These are phyloP conservation scores for Termitomyces sp. DNA, from an alignment of 768 basidiomycete genomes.

Conservation along the genomic window DNA sequence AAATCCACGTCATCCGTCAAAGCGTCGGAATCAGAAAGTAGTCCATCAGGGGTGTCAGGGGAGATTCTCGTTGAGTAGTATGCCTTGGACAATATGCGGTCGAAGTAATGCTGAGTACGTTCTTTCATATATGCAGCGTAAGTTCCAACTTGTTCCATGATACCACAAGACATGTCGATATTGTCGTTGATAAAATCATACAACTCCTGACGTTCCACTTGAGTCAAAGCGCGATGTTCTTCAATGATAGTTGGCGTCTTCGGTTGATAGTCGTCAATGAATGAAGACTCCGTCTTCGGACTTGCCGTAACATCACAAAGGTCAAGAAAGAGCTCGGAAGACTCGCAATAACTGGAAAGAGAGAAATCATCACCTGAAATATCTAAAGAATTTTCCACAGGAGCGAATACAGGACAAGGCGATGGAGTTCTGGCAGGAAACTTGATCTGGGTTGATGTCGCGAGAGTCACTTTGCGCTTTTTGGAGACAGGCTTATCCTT, in stretches of 20 bases:
- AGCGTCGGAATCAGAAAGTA: background rate
- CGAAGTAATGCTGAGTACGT: constrained; percentile 40
- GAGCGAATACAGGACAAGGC: constrained; percentile 21
- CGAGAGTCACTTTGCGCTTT: background rate
- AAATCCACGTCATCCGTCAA: constrained; percentile 21
- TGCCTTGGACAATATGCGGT: constrained; percentile 26
- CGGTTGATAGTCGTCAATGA: constrained; percentile 6
- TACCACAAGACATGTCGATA: constrained; percentile 38
- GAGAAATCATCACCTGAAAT: constrained; percentile 12
- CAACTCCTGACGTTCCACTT: constrained; percentile 41
- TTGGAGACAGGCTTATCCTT: background rate
- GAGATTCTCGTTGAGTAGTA: constrained; percentile 2
- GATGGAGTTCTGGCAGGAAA: constrained; percentile 7
- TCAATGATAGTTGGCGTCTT: constrained; percentile 18
- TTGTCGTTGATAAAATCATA: constrained; percentile 46
- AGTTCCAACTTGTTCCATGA: constrained; percentile 46
- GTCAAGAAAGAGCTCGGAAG: constrained; percentile 13
- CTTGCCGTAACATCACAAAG: constrained; percentile 2
- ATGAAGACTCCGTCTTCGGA: background rate
- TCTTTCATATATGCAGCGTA: constrained; percentile 49
- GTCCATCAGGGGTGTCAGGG: background rate
- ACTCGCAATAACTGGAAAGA: constrained; percentile 4
- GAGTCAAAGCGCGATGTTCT: constrained; percentile 29
- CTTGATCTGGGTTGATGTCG: background rate
- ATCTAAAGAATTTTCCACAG: constrained; percentile 16